These are phyloP conservation scores for Rhododendron mucronatum DNA, from an alignment of 148 eudicot species.

Conservation along the genomic window DNA sequence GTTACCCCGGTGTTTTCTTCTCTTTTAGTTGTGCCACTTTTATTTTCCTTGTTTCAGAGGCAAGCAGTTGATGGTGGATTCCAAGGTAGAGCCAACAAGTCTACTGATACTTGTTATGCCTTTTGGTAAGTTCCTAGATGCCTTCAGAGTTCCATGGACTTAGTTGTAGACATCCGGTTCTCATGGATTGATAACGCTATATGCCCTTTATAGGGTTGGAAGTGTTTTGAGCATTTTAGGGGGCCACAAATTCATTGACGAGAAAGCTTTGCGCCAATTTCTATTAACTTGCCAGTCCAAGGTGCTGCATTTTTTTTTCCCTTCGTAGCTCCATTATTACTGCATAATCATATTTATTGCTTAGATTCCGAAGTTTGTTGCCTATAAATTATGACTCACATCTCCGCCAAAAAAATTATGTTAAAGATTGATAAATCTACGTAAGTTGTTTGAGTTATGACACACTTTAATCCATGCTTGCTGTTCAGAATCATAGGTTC, in stretches of 20 bases:
- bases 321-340: background rate
- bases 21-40: background rate
- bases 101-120: conserved; percentile 84
- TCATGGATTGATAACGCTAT: background rate
- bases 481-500: background rate
- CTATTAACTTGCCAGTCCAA: conserved; percentile 74
- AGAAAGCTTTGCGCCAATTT: conserved; percentile 47
- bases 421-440: background rate
- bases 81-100: conserved; percentile 78
- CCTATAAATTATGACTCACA: background rate
- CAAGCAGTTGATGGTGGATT: conserved; percentile 87
- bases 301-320: conserved; percentile 31
- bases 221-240: conserved; percentile 77
- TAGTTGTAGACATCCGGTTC: background rate
- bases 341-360: background rate
- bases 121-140: conserved; percentile 57
- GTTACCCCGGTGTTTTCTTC: background rate
- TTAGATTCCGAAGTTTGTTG: background rate
- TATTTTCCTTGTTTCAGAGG: conserved; percentile 45
- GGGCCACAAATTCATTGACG: conserved; percentile 45
- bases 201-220: conserved; percentile 53
- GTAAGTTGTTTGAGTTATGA: background rate
- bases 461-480: background rate
- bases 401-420: background rate
- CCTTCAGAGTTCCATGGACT: conserved; percentile 2